These are phyloP conservation scores for Sporothrix luriei DNA, from an alignment of 2,329 filamentous ascomycete genomes.

Conservation along the genomic window DNA sequence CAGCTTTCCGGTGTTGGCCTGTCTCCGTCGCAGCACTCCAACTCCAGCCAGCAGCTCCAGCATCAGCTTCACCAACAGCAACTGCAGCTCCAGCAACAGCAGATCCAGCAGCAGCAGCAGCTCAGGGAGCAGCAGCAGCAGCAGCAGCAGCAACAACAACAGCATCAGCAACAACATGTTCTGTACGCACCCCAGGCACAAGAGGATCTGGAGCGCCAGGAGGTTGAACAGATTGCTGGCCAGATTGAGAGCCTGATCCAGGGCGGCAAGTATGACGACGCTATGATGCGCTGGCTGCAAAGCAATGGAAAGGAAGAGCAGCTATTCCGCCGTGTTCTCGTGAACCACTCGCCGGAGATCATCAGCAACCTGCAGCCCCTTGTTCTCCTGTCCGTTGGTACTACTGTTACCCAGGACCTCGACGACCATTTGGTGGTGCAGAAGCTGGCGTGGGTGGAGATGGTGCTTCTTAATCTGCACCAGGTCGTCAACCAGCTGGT, in stretches of 20 bases:
- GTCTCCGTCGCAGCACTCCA: slow-evolving; percentile 38
- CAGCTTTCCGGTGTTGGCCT: slow-evolving; percentile 29
- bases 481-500: slow-evolving; percentile 54
- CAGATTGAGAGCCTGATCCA: slow-evolving; percentile 65
- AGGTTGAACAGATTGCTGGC: slow-evolving; percentile 59
- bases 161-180: slow-evolving; percentile 40
- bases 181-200: slow-evolving; percentile 48
- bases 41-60: slow-evolving; percentile 32
- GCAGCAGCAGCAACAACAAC: slow-evolving; percentile 25
- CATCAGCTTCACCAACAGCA: slow-evolving; percentile 37
- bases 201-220: slow-evolving; percentile 53
- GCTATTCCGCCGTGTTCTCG: slow-evolving; percentile 61
- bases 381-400: slow-evolving; percentile 65
- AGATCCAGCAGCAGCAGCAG: slow-evolving; percentile 28
- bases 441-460: slow-evolving; percentile 63
- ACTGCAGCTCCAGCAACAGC: slow-evolving; percentile 27
- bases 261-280: slow-evolving; percentile 62
- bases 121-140: slow-evolving; percentile 8
- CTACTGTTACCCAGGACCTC: slow-evolving; percentile 63
- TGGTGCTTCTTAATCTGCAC: slow-evolving; percentile 59
- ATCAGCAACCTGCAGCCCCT: slow-evolving; percentile 62
- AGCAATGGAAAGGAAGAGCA: slow-evolving; percentile 59
- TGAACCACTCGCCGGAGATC: slow-evolving; percentile 55
- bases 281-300: slow-evolving; percentile 68
- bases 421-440: slow-evolving; percentile 56